Conservation (phyloP, 495 filamentous ascomycete species). For the Aspergillus carlsbadensis region DNA sequence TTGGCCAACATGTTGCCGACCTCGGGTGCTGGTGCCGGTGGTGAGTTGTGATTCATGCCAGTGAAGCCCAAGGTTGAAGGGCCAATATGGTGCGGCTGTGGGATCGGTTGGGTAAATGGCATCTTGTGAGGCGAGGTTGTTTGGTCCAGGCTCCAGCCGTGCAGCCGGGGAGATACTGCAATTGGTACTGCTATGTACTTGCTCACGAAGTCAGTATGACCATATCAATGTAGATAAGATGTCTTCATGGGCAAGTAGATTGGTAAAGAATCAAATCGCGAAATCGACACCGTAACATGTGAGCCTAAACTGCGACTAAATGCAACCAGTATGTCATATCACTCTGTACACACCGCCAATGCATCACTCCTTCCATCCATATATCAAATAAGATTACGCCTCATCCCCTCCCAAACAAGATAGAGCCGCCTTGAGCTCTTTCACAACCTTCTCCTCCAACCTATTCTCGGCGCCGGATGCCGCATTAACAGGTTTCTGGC, state of each 20-base stretch:
- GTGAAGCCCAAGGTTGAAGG: no score
- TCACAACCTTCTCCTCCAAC: conserved; percentile 72
- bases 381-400: conserved; percentile 29
- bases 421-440: conserved; percentile 53
- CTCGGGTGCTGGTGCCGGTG: conserved; percentile 8
- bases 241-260: not conserved
- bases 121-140: not conserved
- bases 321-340: not conserved
- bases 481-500: conserved; percentile 43
- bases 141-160: not conserved
- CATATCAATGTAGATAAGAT: not conserved
- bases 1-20: conserved; percentile 5
- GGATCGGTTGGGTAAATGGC: not conserved
- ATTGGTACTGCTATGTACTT: no score
- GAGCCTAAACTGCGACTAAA: not conserved
- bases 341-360: conserved; percentile 7
- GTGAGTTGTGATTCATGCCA: not conserved
- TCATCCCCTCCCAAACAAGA: conserved; percentile 40
- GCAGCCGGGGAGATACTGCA: no score
- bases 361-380: not conserved
- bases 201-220: no score
- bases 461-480: conserved; percentile 49
- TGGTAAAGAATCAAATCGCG: not conserved
- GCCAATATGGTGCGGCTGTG: not conserved
- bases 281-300: not conserved